Conservation (phyloP, 345 rosid species). For the Brassica juncea region DNA sequence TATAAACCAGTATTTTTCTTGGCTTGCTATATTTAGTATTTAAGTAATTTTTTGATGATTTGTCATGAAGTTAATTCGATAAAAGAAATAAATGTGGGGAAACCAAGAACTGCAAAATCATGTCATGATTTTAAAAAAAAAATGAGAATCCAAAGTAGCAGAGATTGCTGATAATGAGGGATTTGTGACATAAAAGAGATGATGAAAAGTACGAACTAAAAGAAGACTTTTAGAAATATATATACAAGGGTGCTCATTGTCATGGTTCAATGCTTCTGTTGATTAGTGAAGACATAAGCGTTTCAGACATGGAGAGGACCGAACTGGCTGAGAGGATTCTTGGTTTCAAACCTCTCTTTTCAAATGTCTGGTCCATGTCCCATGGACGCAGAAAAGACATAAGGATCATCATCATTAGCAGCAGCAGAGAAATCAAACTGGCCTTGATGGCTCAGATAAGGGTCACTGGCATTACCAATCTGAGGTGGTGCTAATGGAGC, state of each 20-base stretch:
- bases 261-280: background rate
- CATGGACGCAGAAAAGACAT: conserved; percentile 6
- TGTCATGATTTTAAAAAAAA: background rate
- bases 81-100: background rate
- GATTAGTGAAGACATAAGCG: background rate
- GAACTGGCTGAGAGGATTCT: conserved; percentile 10
- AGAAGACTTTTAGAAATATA: background rate
- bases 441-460: conserved; percentile 9
- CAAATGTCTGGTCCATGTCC: conserved; percentile 19
- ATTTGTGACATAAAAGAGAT: background rate
- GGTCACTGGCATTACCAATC: conserved; percentile 7
- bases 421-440: conserved; percentile 24
- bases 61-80: conserved; percentile 1
- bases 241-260: background rate
- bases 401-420: conserved; percentile 18
- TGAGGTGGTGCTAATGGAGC: conserved; percentile 21
- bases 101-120: background rate
- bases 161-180: background rate
- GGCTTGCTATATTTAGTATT: conserved; percentile 23
- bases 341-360: background rate
- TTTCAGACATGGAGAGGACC: background rate
- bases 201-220: background rate
- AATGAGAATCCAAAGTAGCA: background rate
- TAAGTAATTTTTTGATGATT: background rate
- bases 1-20: background rate